phyloP scores from a whole-genome alignment of 2,329 filamentous ascomycete genomes.

The Trichoderma atroviride region DNA sequence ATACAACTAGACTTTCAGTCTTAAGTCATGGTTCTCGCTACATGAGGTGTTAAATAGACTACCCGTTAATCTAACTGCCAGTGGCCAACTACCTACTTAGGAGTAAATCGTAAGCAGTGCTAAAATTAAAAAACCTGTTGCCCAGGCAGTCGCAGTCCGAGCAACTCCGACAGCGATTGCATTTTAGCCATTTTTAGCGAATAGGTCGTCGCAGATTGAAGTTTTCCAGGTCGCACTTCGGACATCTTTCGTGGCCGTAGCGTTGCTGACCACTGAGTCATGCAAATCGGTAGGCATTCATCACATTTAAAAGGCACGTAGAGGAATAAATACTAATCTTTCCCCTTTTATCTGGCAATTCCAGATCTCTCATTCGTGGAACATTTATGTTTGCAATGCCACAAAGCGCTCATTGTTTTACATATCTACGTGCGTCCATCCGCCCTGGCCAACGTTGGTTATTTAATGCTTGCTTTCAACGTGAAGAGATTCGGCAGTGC shows the following conservation, averaged over 20 bases:
- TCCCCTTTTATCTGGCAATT: not conserved
- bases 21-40: not conserved
- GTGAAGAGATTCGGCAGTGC: not conserved
- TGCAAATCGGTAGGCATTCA: not conserved
- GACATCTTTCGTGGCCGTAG: not conserved
- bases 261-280: constrained; percentile 1
- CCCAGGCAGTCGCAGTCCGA: not conserved
- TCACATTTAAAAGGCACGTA: not conserved
- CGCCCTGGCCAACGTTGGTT: not conserved
- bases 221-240: constrained; percentile 3
- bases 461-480: not conserved
- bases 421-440: not conserved
- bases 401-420: not conserved
- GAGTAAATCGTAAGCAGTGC: not conserved
- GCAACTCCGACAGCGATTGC: not conserved
- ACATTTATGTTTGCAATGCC: not conserved
- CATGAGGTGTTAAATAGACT: not conserved
- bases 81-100: too few relatives aligned
- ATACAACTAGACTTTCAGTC: not conserved
- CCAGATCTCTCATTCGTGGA: not conserved
- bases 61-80: too few relatives aligned
- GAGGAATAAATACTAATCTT: not conserved
- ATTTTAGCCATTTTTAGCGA: not conserved
- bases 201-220: not conserved
- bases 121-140: not conserved